Evolutionary conservation across 495 filamentous ascomycete genomes (phyloP).

Genomic region (Tuber microsphaerosporum): DNA sequence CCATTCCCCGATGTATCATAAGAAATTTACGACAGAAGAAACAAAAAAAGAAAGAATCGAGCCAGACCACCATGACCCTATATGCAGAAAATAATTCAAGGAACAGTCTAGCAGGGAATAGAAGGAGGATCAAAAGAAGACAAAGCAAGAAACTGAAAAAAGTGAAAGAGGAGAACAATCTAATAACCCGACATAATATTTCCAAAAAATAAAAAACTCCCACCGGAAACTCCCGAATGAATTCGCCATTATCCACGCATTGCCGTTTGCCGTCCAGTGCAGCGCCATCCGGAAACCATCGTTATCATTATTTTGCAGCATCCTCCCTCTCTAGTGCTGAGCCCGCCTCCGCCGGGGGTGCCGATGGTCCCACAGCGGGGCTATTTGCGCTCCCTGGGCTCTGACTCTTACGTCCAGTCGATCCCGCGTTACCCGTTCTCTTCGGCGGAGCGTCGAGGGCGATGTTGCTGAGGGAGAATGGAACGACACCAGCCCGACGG

Average conservation of each 20-base stretch:
- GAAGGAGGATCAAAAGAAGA: not conserved
- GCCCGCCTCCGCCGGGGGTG: conserved; percentile 11
- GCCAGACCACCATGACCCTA: conserved; percentile 9
- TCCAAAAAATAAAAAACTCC: conserved; percentile 21
- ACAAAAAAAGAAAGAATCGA: conserved; percentile 21
- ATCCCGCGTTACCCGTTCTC: conserved; percentile 5
- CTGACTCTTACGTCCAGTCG: conserved; percentile 23
- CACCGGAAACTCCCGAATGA: conserved; percentile 26
- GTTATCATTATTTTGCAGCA: conserved; percentile 15
- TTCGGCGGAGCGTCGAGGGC: conserved; percentile 51
- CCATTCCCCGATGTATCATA: conserved; percentile 31
- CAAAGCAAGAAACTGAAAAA: not conserved
- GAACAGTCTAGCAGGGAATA: not conserved
- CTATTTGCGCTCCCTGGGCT: conserved; percentile 18
- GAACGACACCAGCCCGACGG: conserved; percentile 72
- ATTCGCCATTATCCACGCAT: not conserved
- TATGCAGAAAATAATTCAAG: conserved; percentile 13
- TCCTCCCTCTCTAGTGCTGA: conserved; percentile 16
- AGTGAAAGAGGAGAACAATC: conserved; percentile 17
- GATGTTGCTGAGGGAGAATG: conserved; percentile 62
- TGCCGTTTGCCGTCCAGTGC: not conserved
- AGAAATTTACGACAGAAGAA: conserved; percentile 42
- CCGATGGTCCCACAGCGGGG: conserved; percentile 14
- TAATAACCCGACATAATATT: conserved; percentile 19
- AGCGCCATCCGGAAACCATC: not conserved